phyloP scores from a whole-genome alignment of 257 asterid genomes.

The Solanum pimpinellifolium region DNA sequence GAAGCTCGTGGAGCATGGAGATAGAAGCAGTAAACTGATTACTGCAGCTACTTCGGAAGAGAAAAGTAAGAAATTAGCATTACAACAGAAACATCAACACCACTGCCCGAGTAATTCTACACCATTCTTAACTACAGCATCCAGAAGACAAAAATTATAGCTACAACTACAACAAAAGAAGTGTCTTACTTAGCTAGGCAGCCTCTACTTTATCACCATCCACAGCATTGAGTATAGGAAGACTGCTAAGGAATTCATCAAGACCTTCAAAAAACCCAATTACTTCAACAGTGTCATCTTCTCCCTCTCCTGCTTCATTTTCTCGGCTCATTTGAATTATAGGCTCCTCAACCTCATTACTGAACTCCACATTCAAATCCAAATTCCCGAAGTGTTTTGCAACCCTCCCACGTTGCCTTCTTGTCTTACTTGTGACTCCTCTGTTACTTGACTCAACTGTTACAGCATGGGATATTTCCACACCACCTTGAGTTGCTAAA shows the following conservation, averaged over 20 bases:
- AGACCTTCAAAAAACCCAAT: slow-evolving; percentile 90
- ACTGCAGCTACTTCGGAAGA: neutral
- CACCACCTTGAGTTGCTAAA: slow-evolving; percentile 26
- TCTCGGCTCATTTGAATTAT: slow-evolving; percentile 37
- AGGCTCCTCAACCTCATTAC: slow-evolving; percentile 79
- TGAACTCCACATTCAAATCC: slow-evolving; percentile 89
- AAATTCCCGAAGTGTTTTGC: slow-evolving; percentile 61
- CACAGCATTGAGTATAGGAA: slow-evolving; percentile 71
- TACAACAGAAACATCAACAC: slow-evolving; percentile 4
- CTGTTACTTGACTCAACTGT: slow-evolving; percentile 37
- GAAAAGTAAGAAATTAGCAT: neutral
- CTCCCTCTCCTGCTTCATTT: slow-evolving; percentile 51
- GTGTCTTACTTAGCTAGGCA: slow-evolving; percentile 30
- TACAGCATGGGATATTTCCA: slow-evolving; percentile 21
- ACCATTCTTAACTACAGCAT: slow-evolving; percentile 21
- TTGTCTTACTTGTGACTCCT: slow-evolving; percentile 19
- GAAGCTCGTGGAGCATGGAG: neutral
- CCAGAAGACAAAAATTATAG: slow-evolving; percentile 18
- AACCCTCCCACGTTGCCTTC: slow-evolving; percentile 60
- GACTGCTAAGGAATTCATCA: slow-evolving; percentile 83
- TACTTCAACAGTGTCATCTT: slow-evolving; percentile 78
- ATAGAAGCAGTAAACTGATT: slow-evolving; percentile 1
- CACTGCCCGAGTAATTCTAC: slow-evolving; percentile 21
- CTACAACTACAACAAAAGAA: slow-evolving; percentile 28
- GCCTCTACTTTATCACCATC: slow-evolving; percentile 85